Conservation (phyloP, 164 flowering plant species). For the Pachysandra terminalis region DNA sequence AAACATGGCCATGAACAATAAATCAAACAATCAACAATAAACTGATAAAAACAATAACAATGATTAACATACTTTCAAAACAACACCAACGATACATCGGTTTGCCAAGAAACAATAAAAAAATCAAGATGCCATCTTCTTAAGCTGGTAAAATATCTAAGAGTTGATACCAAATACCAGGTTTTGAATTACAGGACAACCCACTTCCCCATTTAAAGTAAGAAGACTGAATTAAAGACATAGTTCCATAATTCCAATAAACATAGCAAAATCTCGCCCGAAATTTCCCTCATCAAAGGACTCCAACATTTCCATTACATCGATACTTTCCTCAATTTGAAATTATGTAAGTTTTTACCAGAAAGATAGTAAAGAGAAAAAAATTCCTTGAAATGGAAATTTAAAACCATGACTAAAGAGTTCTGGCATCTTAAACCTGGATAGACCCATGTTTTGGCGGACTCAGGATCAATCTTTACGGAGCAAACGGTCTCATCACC, state of each 20-base stretch:
- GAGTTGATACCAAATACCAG: background rate
- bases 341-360: background rate
- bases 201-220: too few relatives aligned
- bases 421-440: constrained; percentile 48
- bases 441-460: constrained; percentile 92
- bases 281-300: too few relatives aligned
- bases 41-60: too few relatives aligned
- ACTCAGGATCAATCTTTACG: constrained; percentile 58
- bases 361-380: background rate
- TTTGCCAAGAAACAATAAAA: background rate
- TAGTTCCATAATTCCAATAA: too few relatives aligned
- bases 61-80: too few relatives aligned
- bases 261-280: too few relatives aligned
- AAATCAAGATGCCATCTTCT: background rate
- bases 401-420: background rate
- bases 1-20: background rate
- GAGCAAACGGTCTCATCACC: constrained; percentile 19
- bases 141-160: background rate
- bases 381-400: background rate
- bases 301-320: too few relatives aligned
- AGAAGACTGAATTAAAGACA: too few relatives aligned
- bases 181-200: too few relatives aligned
- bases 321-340: too few relatives aligned
- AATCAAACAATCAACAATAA: background rate
- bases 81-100: too few relatives aligned